phyloP scores from a whole-genome alignment of 495 filamentous ascomycete genomes.

The Xylaria scruposa region DNA sequence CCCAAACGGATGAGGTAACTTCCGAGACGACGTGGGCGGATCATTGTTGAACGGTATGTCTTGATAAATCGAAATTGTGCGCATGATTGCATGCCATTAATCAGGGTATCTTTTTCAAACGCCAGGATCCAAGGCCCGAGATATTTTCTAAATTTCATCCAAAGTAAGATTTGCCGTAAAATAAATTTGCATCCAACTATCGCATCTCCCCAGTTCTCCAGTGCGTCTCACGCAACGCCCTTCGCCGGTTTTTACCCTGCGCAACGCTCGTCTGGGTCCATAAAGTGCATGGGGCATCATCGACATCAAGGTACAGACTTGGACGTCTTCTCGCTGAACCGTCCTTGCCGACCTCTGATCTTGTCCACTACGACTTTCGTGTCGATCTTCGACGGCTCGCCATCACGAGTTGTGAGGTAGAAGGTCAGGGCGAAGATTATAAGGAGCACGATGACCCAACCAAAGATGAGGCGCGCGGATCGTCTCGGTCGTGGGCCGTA shows the following conservation, averaged over 20 bases:
- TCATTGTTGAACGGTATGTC: not conserved
- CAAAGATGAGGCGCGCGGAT: conserved; percentile 35
- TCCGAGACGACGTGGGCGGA: not conserved
- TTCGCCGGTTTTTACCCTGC: not conserved
- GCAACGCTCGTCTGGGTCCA: not conserved
- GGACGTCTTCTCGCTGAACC: conserved; percentile 14
- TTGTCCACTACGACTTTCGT: conserved; percentile 23
- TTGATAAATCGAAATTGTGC: not conserved
- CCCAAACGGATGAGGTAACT: not conserved
- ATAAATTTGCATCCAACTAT: not conserved
- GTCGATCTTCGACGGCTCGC: conserved; percentile 28
- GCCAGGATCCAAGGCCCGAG: not conserved
- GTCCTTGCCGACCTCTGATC: conserved; percentile 15
- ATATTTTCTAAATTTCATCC: not conserved
- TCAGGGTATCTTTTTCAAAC: not conserved
- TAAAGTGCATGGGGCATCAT: not conserved
- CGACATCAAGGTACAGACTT: conserved; percentile 1
- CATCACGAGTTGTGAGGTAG: conserved; percentile 35
- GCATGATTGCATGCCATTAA: not conserved
- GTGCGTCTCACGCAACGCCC: not conserved
- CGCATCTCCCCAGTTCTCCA: not conserved
- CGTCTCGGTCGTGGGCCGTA: conserved; percentile 41
- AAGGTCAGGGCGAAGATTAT: conserved; percentile 37
- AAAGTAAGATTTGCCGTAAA: not conserved
- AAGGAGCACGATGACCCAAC: conserved; percentile 39